phyloP scores from a whole-genome alignment of 345 rosid species.

The Eucalyptus tenuipes region DNA sequence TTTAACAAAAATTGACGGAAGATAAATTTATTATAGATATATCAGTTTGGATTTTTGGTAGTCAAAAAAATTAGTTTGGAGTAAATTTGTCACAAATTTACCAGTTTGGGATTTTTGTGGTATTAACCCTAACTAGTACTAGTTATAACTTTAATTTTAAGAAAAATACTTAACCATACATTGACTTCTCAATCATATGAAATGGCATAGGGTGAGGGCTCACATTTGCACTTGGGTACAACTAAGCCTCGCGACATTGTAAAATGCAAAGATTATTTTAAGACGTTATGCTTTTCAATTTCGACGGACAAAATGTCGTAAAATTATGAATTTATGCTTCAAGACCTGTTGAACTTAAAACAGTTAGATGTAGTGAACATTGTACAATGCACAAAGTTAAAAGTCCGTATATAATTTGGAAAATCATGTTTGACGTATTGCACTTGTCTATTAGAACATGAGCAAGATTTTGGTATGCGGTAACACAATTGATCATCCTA shows the following conservation, averaged over 20 bases:
- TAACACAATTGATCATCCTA: background rate
- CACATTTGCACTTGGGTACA: background rate
- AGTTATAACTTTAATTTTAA: no score
- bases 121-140: background rate
- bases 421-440: background rate
- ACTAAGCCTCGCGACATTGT: background rate
- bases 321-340: background rate
- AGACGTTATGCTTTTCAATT: background rate
- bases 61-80: no score
- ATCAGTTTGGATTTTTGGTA: no score
- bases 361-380: background rate
- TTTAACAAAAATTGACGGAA: fast-evolving
- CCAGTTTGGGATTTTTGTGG: fast-evolving
- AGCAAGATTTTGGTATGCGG: background rate
- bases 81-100: fast-evolving
- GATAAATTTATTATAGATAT: fast-evolving
- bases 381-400: background rate
- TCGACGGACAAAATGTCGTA: background rate
- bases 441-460: background rate
- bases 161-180: background rate
- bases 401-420: background rate
- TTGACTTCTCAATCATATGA: background rate
- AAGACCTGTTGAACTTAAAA: background rate
- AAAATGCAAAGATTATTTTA: background rate
- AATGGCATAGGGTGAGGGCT: background rate